Percentiles rank a stretch among this genome's conserved stretches.
These are phyloP conservation scores for Phytophthora sp. DNA, from an alignment of 352 stramenopile species.

Conservation along the genomic window DNA sequence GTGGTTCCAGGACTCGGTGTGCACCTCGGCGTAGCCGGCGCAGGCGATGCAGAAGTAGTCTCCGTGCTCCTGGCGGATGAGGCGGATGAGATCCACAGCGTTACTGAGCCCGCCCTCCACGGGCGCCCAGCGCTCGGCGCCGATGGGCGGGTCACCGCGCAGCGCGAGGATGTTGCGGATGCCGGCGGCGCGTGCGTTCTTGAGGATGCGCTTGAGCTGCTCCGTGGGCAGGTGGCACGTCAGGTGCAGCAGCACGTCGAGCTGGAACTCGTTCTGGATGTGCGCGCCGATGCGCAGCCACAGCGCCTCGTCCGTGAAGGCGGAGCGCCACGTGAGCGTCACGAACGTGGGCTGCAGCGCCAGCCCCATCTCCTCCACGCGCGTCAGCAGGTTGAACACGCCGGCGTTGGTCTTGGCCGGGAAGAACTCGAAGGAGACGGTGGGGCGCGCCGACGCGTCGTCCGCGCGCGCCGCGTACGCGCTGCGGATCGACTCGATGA, in stretches of 20 bases:
- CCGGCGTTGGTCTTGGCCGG: slow-evolving; percentile 86
- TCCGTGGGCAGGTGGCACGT: slow-evolving; percentile 81
- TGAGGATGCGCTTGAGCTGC: slow-evolving; percentile 66
- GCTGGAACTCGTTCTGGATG: slow-evolving; percentile 87
- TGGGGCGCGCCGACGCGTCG: slow-evolving; percentile 46
- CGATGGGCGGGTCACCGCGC: slow-evolving; percentile 95
- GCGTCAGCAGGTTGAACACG: slow-evolving; percentile 85
- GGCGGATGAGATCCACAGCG: slow-evolving; percentile 96
- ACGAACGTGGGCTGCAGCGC: slow-evolving; percentile 87
- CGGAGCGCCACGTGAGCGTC: slow-evolving; percentile 90
- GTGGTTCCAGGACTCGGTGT: slow-evolving; percentile 88
- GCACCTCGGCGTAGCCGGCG: slow-evolving; percentile 97
- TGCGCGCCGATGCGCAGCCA: slow-evolving; percentile 91
- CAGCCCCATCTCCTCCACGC: slow-evolving; percentile 88
- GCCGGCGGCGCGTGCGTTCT: slow-evolving; percentile 72
- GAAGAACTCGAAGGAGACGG: slow-evolving; percentile 90
- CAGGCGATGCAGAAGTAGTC: slow-evolving; percentile 97
- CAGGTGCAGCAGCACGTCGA: slow-evolving; percentile 83
- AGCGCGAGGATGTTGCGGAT: slow-evolving; percentile 99
- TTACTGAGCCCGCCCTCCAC: slow-evolving; percentile 93
- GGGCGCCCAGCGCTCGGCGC: slow-evolving; percentile 84
- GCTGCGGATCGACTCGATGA: slow-evolving; percentile 78
- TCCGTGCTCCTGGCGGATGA: slow-evolving; percentile 96
- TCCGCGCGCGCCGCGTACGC: slow-evolving; percentile 51
- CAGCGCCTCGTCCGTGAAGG: slow-evolving; percentile 89